These are phyloP conservation scores for Neonothopanus nambi DNA, from an alignment of 1,284 basidiomycete species.

Conservation along the genomic window DNA sequence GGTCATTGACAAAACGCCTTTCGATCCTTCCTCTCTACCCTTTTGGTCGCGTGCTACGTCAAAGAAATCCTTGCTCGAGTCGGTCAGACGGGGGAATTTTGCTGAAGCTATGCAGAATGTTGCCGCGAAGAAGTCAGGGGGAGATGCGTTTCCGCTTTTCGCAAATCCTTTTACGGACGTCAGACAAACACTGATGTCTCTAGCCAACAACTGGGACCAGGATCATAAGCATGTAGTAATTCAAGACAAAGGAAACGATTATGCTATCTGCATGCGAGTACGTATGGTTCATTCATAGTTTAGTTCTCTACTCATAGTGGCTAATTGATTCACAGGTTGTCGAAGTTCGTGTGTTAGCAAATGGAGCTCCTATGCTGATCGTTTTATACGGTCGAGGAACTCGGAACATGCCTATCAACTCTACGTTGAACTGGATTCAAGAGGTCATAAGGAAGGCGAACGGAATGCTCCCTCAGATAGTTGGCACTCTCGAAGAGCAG, in stretches of 20 bases:
- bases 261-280: slow-evolving; percentile 16
- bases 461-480: background rate
- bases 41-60: slow-evolving; percentile 1
- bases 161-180: slow-evolving; percentile 15
- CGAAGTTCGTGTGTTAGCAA: slow-evolving; percentile 1
- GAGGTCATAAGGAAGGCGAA: background rate
- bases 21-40: slow-evolving; percentile 11
- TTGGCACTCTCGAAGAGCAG: slow-evolving; percentile 26
- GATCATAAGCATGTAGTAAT: background rate
- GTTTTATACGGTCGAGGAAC: slow-evolving; percentile 5
- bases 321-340: slow-evolving; percentile 1
- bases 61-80: background rate
- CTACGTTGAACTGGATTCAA: slow-evolving; percentile 1
- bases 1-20: background rate
- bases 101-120: slow-evolving; percentile 1
- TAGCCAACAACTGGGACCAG: slow-evolving; percentile 12
- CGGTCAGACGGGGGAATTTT: slow-evolving; percentile 5
- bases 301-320: background rate
- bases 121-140: background rate
- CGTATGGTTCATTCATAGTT: background rate
- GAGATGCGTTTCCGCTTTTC: slow-evolving; percentile 8
- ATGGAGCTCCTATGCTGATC: slow-evolving; percentile 6
- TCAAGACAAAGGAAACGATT: slow-evolving; percentile 12
- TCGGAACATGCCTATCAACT: background rate
- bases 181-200: slow-evolving; percentile 12